These are phyloP conservation scores for Globisporangium irregulare DNA, from an alignment of 352 stramenopile species.

Conservation along the genomic window DNA sequence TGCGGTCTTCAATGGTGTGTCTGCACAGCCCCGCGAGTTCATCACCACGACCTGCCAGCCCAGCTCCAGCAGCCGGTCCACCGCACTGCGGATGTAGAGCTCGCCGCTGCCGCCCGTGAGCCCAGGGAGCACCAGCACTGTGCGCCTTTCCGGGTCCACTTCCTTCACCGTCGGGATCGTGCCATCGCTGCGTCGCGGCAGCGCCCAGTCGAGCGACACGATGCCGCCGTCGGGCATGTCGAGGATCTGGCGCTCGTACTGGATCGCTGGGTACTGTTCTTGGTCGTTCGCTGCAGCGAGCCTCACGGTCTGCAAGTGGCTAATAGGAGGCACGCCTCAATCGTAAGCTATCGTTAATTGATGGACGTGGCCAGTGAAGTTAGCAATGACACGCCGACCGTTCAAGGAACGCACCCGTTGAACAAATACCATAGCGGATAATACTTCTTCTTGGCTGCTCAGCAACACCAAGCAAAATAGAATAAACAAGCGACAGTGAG, in stretches of 20 bases:
- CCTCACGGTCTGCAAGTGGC: constrained; percentile 56
- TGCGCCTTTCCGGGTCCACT: neutral
- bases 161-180: neutral
- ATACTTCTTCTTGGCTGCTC: constrained; percentile 27
- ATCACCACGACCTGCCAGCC: too few species aligned
- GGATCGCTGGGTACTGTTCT: constrained; percentile 26
- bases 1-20: too few species aligned
- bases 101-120: too few species aligned
- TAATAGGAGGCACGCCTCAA: neutral
- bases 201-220: too few species aligned
- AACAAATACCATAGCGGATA: constrained; percentile 58
- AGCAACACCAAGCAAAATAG: too few species aligned
- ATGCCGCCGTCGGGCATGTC: constrained; percentile 47
- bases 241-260: constrained; percentile 58
- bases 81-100: too few species aligned
- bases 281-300: constrained; percentile 36
- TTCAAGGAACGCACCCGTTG: constrained; percentile 31
- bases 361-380: neutral
- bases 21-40: too few species aligned
- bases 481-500: too few species aligned
- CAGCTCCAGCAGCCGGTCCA: too few species aligned
- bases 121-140: too few species aligned
- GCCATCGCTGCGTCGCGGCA: constrained; percentile 2
- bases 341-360: too few species aligned
- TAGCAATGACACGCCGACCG: too few species aligned